Conservation (phyloP, 345 rosid species). For the Chamaenerion angustifolium region DNA sequence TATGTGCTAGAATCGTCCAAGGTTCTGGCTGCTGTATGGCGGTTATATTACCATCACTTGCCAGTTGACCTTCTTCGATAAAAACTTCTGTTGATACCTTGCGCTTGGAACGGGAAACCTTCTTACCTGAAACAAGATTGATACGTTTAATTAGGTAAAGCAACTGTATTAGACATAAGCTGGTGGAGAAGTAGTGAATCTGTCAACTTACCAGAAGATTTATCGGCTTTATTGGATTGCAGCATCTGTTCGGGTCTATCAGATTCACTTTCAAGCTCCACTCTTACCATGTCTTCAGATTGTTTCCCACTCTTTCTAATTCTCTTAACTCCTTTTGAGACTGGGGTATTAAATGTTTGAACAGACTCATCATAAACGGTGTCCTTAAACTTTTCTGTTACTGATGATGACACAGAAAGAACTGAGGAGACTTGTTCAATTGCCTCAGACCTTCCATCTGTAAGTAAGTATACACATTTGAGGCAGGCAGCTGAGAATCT, state of each 20-base stretch:
- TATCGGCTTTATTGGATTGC: constrained; percentile 19
- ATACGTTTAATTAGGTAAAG: background rate
- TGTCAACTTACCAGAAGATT: constrained; percentile 18
- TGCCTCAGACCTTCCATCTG: constrained; percentile 10
- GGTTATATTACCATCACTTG: constrained; percentile 11
- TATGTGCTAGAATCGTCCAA: constrained; percentile 80
- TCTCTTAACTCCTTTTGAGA: constrained; percentile 12
- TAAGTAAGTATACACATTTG: constrained; percentile 2
- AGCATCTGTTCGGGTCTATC: constrained; percentile 18
- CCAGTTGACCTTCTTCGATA: constrained; percentile 13
- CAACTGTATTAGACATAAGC: background rate
- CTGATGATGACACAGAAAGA: constrained; percentile 13
- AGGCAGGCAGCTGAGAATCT: background rate
- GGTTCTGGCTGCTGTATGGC: constrained; percentile 36
- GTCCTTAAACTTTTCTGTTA: constrained; percentile 15
- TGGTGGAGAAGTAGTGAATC: background rate
- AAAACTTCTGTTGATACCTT: constrained; percentile 19
- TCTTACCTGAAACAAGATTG: constrained; percentile 19
- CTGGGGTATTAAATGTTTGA: constrained; percentile 16
- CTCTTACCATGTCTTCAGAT: constrained; percentile 10
- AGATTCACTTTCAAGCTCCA: constrained; percentile 15
- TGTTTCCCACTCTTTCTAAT: constrained; percentile 29
- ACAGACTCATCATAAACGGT: constrained; percentile 12
- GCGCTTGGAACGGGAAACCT: constrained; percentile 14
- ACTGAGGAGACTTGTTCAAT: constrained; percentile 15